Evolutionary conservation across 108 stramenopile genomes (phyloP), one percentile per base, ranked within the genome.

Genomic region (Pseudonitzschia multistriata): DNA sequence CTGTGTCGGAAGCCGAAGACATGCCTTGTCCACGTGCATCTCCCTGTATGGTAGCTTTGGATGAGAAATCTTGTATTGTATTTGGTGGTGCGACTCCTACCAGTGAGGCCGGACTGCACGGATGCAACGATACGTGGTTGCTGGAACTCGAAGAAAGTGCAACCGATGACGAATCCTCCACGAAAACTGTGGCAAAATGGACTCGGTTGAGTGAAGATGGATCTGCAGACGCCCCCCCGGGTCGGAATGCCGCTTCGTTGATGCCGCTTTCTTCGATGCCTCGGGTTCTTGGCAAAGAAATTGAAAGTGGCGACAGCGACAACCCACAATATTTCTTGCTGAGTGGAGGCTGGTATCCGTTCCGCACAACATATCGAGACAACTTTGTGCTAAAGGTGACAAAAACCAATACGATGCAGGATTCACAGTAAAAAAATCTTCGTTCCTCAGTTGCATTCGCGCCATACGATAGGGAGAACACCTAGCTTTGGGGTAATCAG

Each of bases 331-430:
- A 63, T 33, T 87, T 80, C 67, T 67, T 90, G 45, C 67, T 90
- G 21, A 75, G 78, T 29, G 89, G 89, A 48, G 89, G 89, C 22
- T 90, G 89, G 89, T 70, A 75, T 60, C 89, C 89, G 25, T 90
- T 90, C 66, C 64, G 62, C 0, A 82, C 67, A 21, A 90, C 89
- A 0, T 86, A 66, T 49, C 67, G 73, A 61, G 89, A 90, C 74
- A 62, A 66, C 19, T 86, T 77, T 66, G 70, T 86, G 19, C 47
- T 74, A 35, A 74, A 65, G 35, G 72, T 72, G 13, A 29, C 42
- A 7, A 47, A 48, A 29, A 39, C 42, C 5, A 45, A 45, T n/a
- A n/a, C n/a, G n/a, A n/a, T n/a, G n/a, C n/a, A n/a, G 7, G 3
- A 45, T 1, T 8, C 13, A 13, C 13, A 45, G 15, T 13, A 45